phyloP scores from a whole-genome alignment of 2,329 filamentous ascomycete genomes.

The Penicillium sp. region DNA sequence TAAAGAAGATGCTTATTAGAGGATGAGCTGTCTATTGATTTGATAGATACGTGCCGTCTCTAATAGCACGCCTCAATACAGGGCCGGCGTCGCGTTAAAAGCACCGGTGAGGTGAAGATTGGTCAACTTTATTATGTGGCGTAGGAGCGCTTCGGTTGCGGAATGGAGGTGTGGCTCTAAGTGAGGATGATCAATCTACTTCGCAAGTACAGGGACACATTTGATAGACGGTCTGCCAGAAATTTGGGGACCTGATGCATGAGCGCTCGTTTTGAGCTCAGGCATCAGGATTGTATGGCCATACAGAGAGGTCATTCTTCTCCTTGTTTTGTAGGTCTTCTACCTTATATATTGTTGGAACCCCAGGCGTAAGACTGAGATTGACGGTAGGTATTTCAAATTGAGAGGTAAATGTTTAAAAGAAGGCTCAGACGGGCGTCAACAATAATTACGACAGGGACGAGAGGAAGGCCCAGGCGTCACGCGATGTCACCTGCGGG shows the following conservation, averaged over 20 bases:
- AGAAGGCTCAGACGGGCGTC: not conserved
- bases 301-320: not conserved
- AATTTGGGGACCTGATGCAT: not conserved
- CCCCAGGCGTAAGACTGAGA: not conserved
- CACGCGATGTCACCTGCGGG: not conserved
- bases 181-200: not conserved
- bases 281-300: not conserved
- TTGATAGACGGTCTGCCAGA: not conserved
- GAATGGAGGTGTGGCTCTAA: not conserved
- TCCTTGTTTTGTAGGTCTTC: not conserved
- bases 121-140: constrained; percentile 11
- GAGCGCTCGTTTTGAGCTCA: not conserved
- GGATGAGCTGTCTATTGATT: not conserved
- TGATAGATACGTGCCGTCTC: constrained; percentile 5
- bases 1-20: not conserved
- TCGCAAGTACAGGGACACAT: not conserved
- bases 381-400: not conserved
- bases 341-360: not conserved
- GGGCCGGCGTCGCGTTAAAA: constrained; percentile 9
- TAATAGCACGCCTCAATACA: constrained; percentile 11
- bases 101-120: constrained; percentile 10
- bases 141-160: not conserved
- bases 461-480: not conserved
- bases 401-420: not conserved
- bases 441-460: not conserved